Base-by-base conservation (phyloP, 768 basidiomycete species). In the Pleurotus pulmonarius region DNA sequence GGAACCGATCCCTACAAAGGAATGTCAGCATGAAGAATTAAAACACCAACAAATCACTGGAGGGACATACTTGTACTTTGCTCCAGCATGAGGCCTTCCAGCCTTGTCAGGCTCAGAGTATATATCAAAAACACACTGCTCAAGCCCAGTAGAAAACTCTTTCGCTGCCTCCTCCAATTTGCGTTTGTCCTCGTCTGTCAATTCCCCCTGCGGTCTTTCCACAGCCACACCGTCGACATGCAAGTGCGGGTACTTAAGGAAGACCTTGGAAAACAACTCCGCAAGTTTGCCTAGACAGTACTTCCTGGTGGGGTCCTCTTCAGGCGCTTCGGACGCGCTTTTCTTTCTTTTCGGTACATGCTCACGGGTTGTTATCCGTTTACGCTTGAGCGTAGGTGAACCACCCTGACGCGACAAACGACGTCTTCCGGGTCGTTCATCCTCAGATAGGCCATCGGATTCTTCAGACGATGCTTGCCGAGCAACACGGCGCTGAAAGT, bases 231-330 rank as follows among this genome's bases (percentile, higher is more conserved):
- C 45, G n/a, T 66, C 66, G 43, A 58, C 60, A 57, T 69, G 73
- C 43, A 78, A 70, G 68, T 81, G 78, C 18, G 88, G 88, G 71
- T 92, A 89, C 59, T 83, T 79, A 60, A 83, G 62, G 68, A 89
- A 93, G 18, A 93, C 83, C 25, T 85, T 79, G 58, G 74, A 74
- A 68, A 92, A 83, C 59, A 92, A 72, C 47, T 88, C 87, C 62
- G 84, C 81, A 62, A 92, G 70, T 69, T 92, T 92, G 12, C 80
- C 79, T 48, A 90, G 74, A 68, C 92, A 94, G 61, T 92, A 93
- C 66, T 86, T 91, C 59, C 92, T 79, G 0, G 83, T 78, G 7
- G 88, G 83, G 63, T 94, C 91, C n/a, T 86, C 86, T 5, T 73
- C 68, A n/a, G 64, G 62, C 18, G 70, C 25, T 11, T 73, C 71